These are phyloP conservation scores for Populus hybrid DNA, from an alignment of 441 rosid species.

Conservation along the genomic window DNA sequence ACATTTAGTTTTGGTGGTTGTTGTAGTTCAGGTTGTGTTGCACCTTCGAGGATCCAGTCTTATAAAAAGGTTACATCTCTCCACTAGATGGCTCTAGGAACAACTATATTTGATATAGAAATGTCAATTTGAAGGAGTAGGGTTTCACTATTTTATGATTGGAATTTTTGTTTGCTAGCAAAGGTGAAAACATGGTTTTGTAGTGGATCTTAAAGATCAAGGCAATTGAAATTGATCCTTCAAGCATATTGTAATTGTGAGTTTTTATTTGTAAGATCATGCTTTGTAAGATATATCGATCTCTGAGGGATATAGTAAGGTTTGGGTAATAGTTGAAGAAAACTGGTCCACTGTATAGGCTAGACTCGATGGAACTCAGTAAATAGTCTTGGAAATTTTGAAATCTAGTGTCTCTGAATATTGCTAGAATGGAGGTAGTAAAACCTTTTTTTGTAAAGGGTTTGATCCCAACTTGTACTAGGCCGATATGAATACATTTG, in stretches of 20 bases:
- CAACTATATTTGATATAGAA: too few relatives aligned
- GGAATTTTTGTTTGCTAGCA: background rate
- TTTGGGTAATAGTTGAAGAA: background rate
- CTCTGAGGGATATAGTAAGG: background rate
- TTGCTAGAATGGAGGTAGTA: background rate
- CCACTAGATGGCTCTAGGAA: too few relatives aligned
- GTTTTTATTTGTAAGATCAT: too few relatives aligned
- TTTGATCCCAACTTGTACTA: too few relatives aligned
- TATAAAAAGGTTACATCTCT: too few relatives aligned
- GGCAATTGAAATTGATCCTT: background rate
- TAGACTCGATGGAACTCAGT: background rate
- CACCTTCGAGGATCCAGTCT: background rate
- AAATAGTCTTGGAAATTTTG: background rate
- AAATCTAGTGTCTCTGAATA: background rate
- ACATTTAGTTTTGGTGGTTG: background rate
- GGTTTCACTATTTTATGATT: too few relatives aligned
- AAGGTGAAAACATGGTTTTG: background rate
- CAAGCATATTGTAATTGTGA: too few relatives aligned
- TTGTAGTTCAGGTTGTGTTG: too few relatives aligned
- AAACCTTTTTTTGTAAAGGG: too few relatives aligned
- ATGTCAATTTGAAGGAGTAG: too few relatives aligned
- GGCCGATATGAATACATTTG: too few relatives aligned
- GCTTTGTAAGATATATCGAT: background rate
- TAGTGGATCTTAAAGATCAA: background rate
- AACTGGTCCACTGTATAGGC: background rate